Evolutionary conservation across 192 early-diverging fungal genomes (phyloP).

Genomic region (Coemansia sp.): DNA sequence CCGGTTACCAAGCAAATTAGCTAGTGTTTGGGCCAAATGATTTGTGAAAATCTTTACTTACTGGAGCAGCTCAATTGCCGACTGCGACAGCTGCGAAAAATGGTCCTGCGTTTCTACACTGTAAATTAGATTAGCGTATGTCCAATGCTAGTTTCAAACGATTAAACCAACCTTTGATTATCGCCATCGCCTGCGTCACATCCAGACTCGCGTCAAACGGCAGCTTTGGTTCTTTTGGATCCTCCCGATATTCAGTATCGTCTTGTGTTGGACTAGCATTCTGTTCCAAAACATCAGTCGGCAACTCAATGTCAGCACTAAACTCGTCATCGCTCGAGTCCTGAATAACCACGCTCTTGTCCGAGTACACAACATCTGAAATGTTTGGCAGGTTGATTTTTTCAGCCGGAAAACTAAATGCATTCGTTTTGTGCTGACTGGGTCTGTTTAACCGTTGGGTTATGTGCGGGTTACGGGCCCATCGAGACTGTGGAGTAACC

Average conservation of each 20-base stretch:
- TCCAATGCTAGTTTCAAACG: no score
- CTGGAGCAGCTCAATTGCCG: not conserved
- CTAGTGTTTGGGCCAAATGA: not conserved
- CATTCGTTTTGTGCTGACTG: not conserved
- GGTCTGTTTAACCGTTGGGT: no score
- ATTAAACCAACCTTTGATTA: conserved; percentile 19
- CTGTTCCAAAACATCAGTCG: conserved; percentile 16
- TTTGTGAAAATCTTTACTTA: not conserved
- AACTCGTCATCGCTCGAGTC: conserved; percentile 34
- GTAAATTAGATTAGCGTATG: not conserved
- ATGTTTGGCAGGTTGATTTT: not conserved
- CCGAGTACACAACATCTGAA: not conserved
- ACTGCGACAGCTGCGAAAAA: not conserved
- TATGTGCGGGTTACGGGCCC: no score
- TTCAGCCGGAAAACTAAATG: not conserved
- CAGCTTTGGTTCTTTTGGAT: not conserved
- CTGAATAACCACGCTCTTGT: conserved; percentile 22
- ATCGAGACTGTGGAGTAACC: no score
- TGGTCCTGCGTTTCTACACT: not conserved
- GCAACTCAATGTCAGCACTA: conserved; percentile 17
- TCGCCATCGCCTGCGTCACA: conserved; percentile 13
- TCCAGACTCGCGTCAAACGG: conserved; percentile 27
- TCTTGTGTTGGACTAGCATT: not conserved
- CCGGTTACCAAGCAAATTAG: not conserved
- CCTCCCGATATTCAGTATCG: not conserved